Base-by-base conservation (phyloP, 73 alveolate species). In the Paramecium tetraurelia region DNA sequence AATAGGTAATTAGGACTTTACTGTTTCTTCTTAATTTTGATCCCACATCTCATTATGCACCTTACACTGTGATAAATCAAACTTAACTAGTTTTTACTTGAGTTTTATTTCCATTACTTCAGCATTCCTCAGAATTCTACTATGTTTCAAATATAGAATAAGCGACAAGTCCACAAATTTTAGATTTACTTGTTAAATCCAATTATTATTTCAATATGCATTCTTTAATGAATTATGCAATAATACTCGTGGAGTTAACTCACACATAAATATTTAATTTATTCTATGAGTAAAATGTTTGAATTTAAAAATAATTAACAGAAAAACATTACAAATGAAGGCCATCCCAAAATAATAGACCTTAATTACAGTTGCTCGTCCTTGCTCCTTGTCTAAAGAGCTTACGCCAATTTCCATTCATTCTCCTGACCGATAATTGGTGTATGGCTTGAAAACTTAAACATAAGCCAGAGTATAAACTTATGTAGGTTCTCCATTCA, bases 361-460 rank as follows among this genome's bases (percentile, higher is more conserved):
- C 24, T 24, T 68, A 2, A 68, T 68, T 16, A 29, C 77, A 11
- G 22, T 68, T 27, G 84, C 50, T 27, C 20, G 87, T 33, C 87
- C 87, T n/a, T 75, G 58, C 10, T 75, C 87, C 5, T 5, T 75
- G n/a, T 16, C 63, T 35, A 75, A 75, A 36, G 87, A 75, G 69
- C 20, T 53, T 18, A 53, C 33, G 21, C 69, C 69, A 16, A 53
- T 53, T 1, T 53, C 59, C 4, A 75, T 75, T 18, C 36, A 75
- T 10, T 36, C 68, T 75, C 87, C 87, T 33, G 87, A 75, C 38
- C 10, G 48, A 35, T 40, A 75, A 44, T 53, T 53, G 9, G 87
- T 75, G 4, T 75, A 75, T 36, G 87, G 59, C 7, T 9, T 44
- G 27, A 75, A 75, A 75, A 36, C 63, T 1, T 75, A 75, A 75